Evolutionary conservation across 164 flowering plant genomes (phyloP).

Genomic region (Protea cynaroides): DNA sequence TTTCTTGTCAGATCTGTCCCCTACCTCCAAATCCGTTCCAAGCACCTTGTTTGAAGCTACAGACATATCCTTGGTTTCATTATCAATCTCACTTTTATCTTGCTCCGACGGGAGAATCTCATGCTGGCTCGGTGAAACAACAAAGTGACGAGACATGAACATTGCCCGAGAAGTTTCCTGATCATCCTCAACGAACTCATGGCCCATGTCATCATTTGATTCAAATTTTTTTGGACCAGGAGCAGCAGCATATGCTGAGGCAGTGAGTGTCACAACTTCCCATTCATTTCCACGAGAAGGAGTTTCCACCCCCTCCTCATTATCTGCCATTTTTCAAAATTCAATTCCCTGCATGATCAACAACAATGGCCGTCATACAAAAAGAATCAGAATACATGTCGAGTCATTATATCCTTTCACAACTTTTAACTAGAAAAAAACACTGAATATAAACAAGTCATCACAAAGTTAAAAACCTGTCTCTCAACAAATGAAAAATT

Average conservation of each 20-base stretch:
- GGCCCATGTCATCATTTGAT: slow-evolving; percentile 26
- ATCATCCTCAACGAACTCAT: slow-evolving; percentile 13
- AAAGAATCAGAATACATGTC: neutral
- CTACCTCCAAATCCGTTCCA: slow-evolving; percentile 29
- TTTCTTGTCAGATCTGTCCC: slow-evolving; percentile 30
- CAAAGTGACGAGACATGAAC: slow-evolving; percentile 89
- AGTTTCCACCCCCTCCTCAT: slow-evolving; percentile 31
- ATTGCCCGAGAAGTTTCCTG: slow-evolving; percentile 56
- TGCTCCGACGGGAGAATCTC: slow-evolving; percentile 57
- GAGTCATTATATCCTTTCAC: neutral
- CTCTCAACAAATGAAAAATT: no score
- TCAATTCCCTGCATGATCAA: slow-evolving; percentile 9
- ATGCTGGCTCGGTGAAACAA: slow-evolving; percentile 76
- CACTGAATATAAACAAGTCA: no score
- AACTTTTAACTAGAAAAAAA: no score
- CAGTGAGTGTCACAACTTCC: slow-evolving; percentile 96
- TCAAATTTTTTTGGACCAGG: slow-evolving; percentile 53
- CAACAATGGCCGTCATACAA: neutral
- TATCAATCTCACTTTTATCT: slow-evolving; percentile 29
- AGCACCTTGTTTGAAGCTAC: slow-evolving; percentile 9
- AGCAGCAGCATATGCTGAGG: slow-evolving; percentile 89
- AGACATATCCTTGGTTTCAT: slow-evolving; percentile 27
- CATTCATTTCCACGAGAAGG: slow-evolving; percentile 75
- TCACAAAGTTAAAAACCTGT: no score
- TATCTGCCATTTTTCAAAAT: slow-evolving; percentile 40